These are phyloP conservation scores for Epipyxis sp. DNA, from an alignment of 108 stramenopile genomes.

Conservation along the genomic window DNA sequence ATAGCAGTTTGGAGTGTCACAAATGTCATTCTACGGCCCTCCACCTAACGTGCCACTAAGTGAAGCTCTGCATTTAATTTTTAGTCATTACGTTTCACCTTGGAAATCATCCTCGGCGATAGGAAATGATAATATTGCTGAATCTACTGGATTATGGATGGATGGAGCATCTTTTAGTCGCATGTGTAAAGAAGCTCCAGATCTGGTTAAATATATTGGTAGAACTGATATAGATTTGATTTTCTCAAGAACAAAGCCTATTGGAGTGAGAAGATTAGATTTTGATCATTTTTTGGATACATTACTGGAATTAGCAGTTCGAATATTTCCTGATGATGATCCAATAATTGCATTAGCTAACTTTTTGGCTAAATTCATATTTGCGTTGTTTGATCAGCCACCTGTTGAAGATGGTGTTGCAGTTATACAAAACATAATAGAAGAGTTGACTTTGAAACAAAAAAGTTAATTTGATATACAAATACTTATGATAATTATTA, in stretches of 20 bases:
- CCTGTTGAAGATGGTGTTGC: conserved; percentile 7
- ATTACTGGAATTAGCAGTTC: conserved; percentile 15
- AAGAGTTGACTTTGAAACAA: not conserved
- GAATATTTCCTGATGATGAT: conserved; percentile 37
- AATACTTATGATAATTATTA: too few relatives aligned
- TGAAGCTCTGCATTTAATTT: conserved; percentile 20
- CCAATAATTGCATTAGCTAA: conserved; percentile 27
- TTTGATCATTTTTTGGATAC: conserved; percentile 47
- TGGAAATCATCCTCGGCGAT: conserved; percentile 5
- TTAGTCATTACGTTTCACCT: conserved; percentile 22
- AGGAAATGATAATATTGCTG: not conserved
- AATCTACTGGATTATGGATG: not conserved
- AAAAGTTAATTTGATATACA: not conserved
- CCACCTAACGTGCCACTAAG: conserved; percentile 8
- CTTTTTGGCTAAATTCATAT: conserved; percentile 23
- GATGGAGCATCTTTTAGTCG: conserved; percentile 30
- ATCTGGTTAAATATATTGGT: conserved; percentile 23
- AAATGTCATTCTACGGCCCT: conserved; percentile 13
- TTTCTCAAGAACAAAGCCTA: conserved; percentile 39
- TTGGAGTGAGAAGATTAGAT: conserved; percentile 28
- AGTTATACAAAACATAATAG: not conserved
- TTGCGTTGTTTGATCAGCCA: conserved; percentile 31
- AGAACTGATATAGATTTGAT: conserved; percentile 42
- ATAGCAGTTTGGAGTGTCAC: too few relatives aligned
- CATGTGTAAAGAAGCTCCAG: conserved; percentile 25